phyloP scores from a whole-genome alignment of 257 asterid genomes.

The Rauvolfia tetraphylla region DNA sequence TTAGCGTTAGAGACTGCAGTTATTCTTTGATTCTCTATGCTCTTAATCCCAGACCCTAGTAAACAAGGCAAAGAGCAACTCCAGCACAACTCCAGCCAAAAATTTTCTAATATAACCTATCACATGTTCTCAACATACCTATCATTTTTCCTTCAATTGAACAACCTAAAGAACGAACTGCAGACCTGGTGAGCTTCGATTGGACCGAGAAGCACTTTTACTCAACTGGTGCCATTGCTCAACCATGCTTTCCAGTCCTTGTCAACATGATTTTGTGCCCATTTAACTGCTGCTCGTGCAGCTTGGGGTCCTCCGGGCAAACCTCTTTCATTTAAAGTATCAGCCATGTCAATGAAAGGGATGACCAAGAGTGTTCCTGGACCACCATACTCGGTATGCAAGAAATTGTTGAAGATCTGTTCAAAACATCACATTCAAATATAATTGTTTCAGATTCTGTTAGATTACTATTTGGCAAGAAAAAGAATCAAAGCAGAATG shows the following conservation, averaged over 20 bases:
- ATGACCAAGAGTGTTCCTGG: slow-evolving; percentile 81
- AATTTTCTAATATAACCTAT: not conserved
- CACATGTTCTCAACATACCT: not conserved
- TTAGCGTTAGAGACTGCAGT: too few species aligned
- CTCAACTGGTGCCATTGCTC: slow-evolving; percentile 13
- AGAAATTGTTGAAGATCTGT: slow-evolving; percentile 68
- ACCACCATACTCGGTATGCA: slow-evolving; percentile 86
- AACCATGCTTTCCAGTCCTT: slow-evolving; percentile 88
- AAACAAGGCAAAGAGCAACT: not conserved
- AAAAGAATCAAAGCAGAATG: slow-evolving; percentile 3
- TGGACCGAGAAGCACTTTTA: not conserved
- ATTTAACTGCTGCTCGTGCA: slow-evolving; percentile 82
- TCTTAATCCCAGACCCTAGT: not conserved
- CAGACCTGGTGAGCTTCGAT: not conserved
- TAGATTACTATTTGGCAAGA: not conserved
- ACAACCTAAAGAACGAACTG: not conserved
- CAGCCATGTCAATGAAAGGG: slow-evolving; percentile 90
- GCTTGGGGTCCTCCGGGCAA: slow-evolving; percentile 95
- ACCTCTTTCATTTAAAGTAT: slow-evolving; percentile 69
- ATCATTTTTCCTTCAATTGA: not conserved
- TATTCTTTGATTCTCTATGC: too few species aligned
- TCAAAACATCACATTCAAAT: not conserved
- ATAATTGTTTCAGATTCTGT: not conserved
- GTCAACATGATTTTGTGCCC: slow-evolving; percentile 83
- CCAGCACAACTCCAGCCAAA: not conserved